Evolutionary conservation across 805 yeast species (phyloP).

Genomic region (Sugiyamaella boreocaroliniensis): DNA sequence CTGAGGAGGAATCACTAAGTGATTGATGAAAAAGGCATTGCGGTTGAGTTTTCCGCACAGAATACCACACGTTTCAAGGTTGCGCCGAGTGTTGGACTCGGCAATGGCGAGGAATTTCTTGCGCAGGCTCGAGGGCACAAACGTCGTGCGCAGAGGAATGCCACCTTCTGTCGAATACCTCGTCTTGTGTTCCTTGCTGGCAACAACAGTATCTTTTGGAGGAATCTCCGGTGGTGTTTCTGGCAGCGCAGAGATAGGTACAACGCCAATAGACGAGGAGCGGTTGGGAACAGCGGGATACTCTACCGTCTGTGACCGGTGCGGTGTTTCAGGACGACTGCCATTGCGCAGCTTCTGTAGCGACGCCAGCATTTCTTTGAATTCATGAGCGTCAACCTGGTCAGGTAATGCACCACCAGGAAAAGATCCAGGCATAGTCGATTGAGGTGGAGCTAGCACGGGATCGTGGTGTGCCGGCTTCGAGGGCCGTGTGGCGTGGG

Average conservation of each 20-base stretch:
- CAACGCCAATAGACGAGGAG: background rate
- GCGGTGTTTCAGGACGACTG: background rate
- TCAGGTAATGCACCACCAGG: no score
- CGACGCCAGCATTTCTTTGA: background rate
- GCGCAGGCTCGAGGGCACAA: slow-evolving; percentile 42
- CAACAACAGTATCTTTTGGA: background rate
- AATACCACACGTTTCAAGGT: slow-evolving; percentile 61
- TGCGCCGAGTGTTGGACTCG: slow-evolving; percentile 40
- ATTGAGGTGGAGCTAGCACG: no score
- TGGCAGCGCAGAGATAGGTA: background rate
- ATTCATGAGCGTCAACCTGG: no score
- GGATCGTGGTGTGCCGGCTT: no score
- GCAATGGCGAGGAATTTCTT: slow-evolving; percentile 43
- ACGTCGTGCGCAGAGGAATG: slow-evolving; percentile 45
- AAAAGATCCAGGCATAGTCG: no score
- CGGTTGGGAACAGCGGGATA: background rate
- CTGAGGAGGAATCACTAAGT: slow-evolving; percentile 57
- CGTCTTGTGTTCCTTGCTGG: slow-evolving; percentile 18
- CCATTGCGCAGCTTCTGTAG: background rate
- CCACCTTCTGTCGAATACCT: slow-evolving; percentile 49
- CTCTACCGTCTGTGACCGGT: background rate
- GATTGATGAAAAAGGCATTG: slow-evolving; percentile 58
- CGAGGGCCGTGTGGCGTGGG: no score
- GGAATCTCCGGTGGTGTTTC: slow-evolving; percentile 7
- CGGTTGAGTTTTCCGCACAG: slow-evolving; percentile 55